Evolutionary conservation across 345 rosid genomes (phyloP).

Genomic region (Eucalyptus decipiens): DNA sequence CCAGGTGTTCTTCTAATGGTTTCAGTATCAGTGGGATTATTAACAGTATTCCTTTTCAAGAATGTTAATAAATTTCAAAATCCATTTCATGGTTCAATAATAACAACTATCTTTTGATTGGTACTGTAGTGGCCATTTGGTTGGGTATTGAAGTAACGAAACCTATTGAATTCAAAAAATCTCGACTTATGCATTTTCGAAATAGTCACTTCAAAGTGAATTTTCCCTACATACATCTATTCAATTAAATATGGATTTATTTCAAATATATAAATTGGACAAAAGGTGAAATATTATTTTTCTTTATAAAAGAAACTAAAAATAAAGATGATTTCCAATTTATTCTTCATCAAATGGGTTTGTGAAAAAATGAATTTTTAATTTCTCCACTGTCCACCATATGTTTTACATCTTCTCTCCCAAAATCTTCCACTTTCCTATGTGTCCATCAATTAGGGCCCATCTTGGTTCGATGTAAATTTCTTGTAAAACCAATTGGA

Average conservation of each 20-base stretch:
- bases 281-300: not conserved
- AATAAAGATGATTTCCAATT: not conserved
- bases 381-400: not conserved
- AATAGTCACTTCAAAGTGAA: not conserved
- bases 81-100: not conserved
- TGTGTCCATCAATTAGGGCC: not conserved
- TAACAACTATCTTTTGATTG: not conserved
- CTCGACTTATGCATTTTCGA: not conserved
- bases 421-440: not conserved
- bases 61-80: not conserved
- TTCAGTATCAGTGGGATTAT: not conserved
- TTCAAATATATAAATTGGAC: not conserved
- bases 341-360: not conserved
- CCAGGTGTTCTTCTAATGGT: not conserved
- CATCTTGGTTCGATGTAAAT: not conserved
- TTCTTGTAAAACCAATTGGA: not conserved
- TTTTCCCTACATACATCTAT: not conserved
- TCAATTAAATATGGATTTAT: not conserved
- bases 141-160: not conserved
- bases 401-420: not conserved
- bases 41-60: accelerated
- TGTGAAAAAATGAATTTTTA: not conserved
- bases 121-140: not conserved
- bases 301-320: not conserved
- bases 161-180: not conserved